phyloP scores from a whole-genome alignment of 345 rosid species.

The Melaleuca alternifolia region DNA sequence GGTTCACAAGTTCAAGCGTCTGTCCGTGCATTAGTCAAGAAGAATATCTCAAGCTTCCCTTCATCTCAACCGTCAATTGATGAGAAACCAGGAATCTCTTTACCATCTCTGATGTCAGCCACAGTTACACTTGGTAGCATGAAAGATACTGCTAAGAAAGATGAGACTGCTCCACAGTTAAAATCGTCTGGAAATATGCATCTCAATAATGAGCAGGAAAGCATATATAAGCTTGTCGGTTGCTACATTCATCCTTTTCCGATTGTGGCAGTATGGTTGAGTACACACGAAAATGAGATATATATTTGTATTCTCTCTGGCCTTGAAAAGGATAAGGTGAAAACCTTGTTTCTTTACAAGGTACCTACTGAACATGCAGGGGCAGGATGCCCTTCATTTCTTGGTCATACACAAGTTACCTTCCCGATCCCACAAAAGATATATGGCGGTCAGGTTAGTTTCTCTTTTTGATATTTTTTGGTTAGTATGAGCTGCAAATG shows the following conservation, averaged over 20 bases:
- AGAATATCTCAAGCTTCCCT: conserved; percentile 9
- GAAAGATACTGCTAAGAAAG: conserved; percentile 9
- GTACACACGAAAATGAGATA: conserved; percentile 38
- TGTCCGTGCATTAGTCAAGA: conserved; percentile 9
- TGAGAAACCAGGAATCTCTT: conserved; percentile 9
- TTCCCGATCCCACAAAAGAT: conserved; percentile 36
- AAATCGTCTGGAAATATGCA: conserved; percentile 25
- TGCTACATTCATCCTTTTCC: conserved; percentile 72
- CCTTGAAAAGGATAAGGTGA: conserved; percentile 19
- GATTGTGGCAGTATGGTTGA: conserved; percentile 39
- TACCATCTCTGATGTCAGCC: conserved; percentile 13
- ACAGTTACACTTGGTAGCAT: conserved; percentile 8
- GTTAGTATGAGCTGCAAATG: neutral
- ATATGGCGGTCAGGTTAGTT: conserved; percentile 33
- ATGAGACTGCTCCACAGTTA: conserved; percentile 13
- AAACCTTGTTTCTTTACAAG: conserved; percentile 59
- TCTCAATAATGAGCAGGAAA: conserved; percentile 31
- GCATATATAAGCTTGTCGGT: conserved; percentile 46
- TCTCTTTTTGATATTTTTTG: neutral
- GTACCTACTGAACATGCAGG: conserved; percentile 31
- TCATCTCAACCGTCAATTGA: conserved; percentile 10
- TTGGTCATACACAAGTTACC: conserved; percentile 48
- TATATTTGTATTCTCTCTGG: conserved; percentile 57
- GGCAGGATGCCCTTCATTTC: conserved; percentile 57
- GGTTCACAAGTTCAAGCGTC: conserved; percentile 8